A percentile compares a stretch with the other conserved stretches of the same genome.
phyloP scores from a whole-genome alignment of 1,284 basidiomycete genomes.

The Sanguinoderma infundibulare region DNA sequence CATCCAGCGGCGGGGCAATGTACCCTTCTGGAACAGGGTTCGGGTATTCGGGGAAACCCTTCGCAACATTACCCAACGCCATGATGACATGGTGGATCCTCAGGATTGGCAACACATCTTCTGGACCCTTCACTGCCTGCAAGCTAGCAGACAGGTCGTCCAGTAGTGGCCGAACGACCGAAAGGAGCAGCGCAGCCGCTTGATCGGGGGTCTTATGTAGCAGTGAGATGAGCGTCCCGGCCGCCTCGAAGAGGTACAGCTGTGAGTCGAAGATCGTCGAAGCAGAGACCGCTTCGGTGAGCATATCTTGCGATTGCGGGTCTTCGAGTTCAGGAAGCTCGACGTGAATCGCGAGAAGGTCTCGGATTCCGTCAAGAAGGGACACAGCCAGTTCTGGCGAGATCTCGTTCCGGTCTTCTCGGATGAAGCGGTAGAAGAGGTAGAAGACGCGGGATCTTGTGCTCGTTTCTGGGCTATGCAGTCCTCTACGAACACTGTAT shows the following conservation, averaged over 20 bases:
- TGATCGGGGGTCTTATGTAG: conserved; percentile 73
- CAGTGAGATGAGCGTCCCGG: conserved; percentile 85
- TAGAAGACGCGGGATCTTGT: conserved; percentile 89
- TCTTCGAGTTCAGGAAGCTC: conserved; percentile 72
- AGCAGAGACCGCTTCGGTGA: conserved; percentile 82
- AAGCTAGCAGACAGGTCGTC: conserved; percentile 76
- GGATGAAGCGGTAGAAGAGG: conserved; percentile 93
- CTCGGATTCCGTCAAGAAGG: conserved; percentile 78
- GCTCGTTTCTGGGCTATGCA: conserved; percentile 79
- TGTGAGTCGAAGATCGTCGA: conserved; percentile 87
- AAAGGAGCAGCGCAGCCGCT: conserved; percentile 75
- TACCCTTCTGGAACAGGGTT: conserved; percentile 68
- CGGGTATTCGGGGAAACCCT: conserved; percentile 94
- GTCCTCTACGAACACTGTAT: conserved; percentile 61
- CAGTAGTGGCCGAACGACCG: conserved; percentile 83
- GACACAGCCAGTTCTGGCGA: conserved; percentile 72
- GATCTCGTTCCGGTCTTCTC: conserved; percentile 83
- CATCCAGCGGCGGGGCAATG: conserved; percentile 76
- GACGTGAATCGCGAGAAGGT: conserved; percentile 68
- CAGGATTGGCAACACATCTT: conserved; percentile 78
- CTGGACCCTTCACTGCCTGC: conserved; percentile 59
- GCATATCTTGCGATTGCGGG: conserved; percentile 62
- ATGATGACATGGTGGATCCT: conserved; percentile 96
- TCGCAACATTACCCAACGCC: conserved; percentile 93
- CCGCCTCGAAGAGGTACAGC: conserved; percentile 93